Base-by-base conservation (phyloP, 1,139 yeast genomes). In the Saccharomyces pastorianus region DNA sequence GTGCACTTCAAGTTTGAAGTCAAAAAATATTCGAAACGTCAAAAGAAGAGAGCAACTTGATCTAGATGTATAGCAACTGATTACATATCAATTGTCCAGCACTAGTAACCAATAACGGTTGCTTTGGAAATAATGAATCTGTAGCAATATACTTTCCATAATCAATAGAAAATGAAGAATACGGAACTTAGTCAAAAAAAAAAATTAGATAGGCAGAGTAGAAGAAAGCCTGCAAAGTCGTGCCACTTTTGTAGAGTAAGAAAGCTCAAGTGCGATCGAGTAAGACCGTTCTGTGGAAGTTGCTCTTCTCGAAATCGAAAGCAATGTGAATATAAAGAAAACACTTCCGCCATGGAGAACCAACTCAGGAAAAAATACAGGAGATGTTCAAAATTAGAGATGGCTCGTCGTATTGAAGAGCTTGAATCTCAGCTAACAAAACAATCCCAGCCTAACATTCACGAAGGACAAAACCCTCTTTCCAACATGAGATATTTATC, bases 231-330 rank as follows among this genome's bases (percentile, higher is more conserved):
- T 14, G 31, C 49, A 13, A 52, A 52, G 41, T 32, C 54, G 17
- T 52, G 54, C 31, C 14, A 13, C 41, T 47, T 34, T n/a, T 52
- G 54, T 26, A 47, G 46, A 44, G 13, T 23, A 17, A 44, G 49
- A 46, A 52, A 51, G 27, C 26, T 51, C 6, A 51, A 44, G 20
- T 52, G 54, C 28, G 54, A 52, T 49, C 25, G 51, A 27, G 34
- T 5, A 23, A 42, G 44, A 23, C 54, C 51, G 11, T n/a, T 41
- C 20, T 51, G 53, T 14, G 31, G 46, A 20, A 25, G 47, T 46
- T 23, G 31, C 20, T 32, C 20, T 32, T 32, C 41, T 14, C n/a
- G 41, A 14, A n/a, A 32, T 6, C 41, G 20, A 14, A 32, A 32
- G 6, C 20, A n/a, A 32, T 32, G 41, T 14, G n/a, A 32, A 6